Conservation (phyloP, 805 yeast species). For the Teunomyces cretensis region DNA sequence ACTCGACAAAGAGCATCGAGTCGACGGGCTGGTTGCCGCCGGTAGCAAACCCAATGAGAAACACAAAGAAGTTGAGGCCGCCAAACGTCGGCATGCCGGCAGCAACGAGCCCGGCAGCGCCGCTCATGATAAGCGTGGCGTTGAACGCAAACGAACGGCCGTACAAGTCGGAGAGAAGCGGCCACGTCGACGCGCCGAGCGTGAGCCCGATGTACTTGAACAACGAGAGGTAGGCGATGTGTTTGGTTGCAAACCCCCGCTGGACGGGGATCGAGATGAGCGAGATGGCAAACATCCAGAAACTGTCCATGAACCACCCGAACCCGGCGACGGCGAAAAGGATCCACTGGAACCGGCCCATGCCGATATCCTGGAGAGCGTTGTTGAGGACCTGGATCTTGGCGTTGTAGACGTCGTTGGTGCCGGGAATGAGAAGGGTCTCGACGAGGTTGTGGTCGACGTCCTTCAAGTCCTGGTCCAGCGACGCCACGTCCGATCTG, state of each 20-base stretch:
- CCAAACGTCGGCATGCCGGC: slow-evolving; percentile 4
- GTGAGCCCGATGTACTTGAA: slow-evolving; percentile 3
- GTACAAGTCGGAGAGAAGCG: slow-evolving; percentile 1
- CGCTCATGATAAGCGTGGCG: slow-evolving; percentile 3
- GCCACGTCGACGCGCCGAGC: not conserved
- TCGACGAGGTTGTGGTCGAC: not conserved
- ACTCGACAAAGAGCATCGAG: slow-evolving; percentile 4
- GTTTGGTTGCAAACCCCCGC: slow-evolving; percentile 8
- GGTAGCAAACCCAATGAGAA: slow-evolving; percentile 3
- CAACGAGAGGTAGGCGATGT: slow-evolving; percentile 10
- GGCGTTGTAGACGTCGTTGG: slow-evolving; percentile 9
- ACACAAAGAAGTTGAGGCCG: not conserved
- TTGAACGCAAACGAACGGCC: slow-evolving; percentile 4
- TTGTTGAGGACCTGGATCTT: slow-evolving; percentile 7
- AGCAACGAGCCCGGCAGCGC: slow-evolving; percentile 4
- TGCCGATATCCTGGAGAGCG: slow-evolving; percentile 12
- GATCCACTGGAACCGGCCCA: slow-evolving; percentile 8
- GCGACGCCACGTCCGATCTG: not conserved
- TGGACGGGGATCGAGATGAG: slow-evolving; percentile 10
- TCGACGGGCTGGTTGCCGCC: slow-evolving; percentile 5
- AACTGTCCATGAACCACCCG: slow-evolving; percentile 8
- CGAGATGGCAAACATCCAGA: slow-evolving; percentile 13
- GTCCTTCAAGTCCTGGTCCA: not conserved
- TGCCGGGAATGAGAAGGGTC: slow-evolving; percentile 7
- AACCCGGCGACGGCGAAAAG: slow-evolving; percentile 3